Evolutionary conservation across 495 filamentous ascomycete genomes (phyloP).

Genomic region (Pyrenula aspistea): DNA sequence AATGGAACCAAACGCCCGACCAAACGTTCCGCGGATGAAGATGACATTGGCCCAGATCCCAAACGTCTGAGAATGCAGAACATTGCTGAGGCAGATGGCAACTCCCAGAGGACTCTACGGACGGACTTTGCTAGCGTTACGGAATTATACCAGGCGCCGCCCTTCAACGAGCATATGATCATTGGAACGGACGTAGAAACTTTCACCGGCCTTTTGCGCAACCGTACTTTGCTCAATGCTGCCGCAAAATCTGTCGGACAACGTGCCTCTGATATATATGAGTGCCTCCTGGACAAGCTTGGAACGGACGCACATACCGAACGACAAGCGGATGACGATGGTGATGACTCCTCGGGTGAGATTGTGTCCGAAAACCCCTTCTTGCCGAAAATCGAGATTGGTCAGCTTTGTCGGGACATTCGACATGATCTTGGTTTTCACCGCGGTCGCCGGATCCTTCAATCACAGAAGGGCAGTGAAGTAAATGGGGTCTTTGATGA

Average conservation of each 20-base stretch:
- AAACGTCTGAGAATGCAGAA: background rate
- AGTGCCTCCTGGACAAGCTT: background rate
- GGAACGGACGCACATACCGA: background rate
- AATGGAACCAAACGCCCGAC: background rate
- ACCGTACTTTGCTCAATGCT: background rate
- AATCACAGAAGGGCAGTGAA: background rate
- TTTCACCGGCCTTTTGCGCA: background rate
- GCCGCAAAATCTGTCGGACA: background rate
- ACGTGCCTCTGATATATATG: background rate
- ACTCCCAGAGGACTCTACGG: no score
- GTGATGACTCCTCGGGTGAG: background rate
- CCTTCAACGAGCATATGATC: background rate
- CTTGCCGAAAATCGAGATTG: background rate
- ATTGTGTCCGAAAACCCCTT: background rate
- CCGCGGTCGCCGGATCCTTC: background rate
- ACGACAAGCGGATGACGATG: background rate
- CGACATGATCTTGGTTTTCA: background rate
- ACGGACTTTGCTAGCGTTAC: no score
- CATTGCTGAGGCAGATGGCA: background rate
- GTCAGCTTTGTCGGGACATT: background rate
- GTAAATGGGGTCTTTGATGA: background rate
- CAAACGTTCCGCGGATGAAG: constrained; percentile 7
- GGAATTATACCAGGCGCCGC: no score
- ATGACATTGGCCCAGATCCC: background rate
- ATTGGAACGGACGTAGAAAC: background rate